Conservation (phyloP, 1,139 yeast genomes). For the Kodamaea fungicola region DNA sequence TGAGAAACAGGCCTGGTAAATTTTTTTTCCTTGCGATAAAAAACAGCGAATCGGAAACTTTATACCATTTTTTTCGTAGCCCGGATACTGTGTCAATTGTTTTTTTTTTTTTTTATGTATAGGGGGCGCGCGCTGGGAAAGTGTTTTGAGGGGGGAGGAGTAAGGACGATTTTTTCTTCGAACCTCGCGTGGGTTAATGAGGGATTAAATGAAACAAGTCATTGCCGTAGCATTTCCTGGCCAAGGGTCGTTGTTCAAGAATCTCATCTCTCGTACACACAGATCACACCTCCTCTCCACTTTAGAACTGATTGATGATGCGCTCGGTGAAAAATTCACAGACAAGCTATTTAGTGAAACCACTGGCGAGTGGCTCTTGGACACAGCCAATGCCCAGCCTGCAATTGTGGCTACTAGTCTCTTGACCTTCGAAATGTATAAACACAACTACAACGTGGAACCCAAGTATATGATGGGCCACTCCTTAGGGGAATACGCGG, state of each 20-base stretch:
- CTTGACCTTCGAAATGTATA: slow-evolving; percentile 19
- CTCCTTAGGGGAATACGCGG: slow-evolving; percentile 58
- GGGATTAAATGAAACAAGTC: not conserved
- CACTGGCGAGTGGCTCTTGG: slow-evolving; percentile 17
- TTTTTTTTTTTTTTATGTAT: slow-evolving; percentile 1
- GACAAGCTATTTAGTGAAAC: slow-evolving; percentile 13
- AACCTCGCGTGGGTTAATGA: too few relatives aligned
- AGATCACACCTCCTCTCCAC: slow-evolving; percentile 12
- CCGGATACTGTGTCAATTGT: not conserved
- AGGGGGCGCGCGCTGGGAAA: not conserved
- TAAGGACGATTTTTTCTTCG: too few relatives aligned
- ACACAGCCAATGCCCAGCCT: slow-evolving; percentile 60
- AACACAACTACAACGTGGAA: not conserved
- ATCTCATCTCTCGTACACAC: slow-evolving; percentile 25
- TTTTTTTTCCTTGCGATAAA: not conserved
- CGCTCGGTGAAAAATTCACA: slow-evolving; percentile 53
- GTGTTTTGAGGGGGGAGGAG: not conserved
- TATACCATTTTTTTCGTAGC: not conserved
- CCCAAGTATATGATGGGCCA: slow-evolving; percentile 44
- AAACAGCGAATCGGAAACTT: slow-evolving; percentile 7
- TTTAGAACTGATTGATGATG: slow-evolving; percentile 54
- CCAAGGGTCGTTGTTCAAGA: slow-evolving; percentile 34
- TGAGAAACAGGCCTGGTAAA: slow-evolving; percentile 1
- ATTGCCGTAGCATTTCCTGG: slow-evolving; percentile 42
- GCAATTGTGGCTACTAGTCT: slow-evolving; percentile 51